Base-by-base conservation (phyloP, 495 filamentous ascomycete genomes). In the Tuber aestivum region DNA sequence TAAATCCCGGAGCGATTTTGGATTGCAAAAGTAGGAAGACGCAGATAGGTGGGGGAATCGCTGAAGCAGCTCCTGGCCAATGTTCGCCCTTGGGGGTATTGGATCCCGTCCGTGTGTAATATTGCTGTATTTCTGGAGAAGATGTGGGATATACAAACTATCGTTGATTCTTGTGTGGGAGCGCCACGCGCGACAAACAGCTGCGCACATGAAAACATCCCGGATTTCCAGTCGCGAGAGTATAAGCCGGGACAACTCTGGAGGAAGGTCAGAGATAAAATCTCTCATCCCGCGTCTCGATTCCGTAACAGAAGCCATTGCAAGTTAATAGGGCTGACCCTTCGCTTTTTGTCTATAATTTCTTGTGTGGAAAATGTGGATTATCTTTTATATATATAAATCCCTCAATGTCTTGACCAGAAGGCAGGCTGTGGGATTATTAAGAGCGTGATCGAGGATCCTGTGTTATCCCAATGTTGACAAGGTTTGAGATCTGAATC, bases 121-220 rank as follows among this genome's bases (percentile, higher is more conserved):
- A 50, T 73, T 79, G 16, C 76, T 79, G 45, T 79, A 79, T 75
- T 79, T 79, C 35, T 16, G 70, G 48, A 79, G 78, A 38, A 79
- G 73, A 40, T 79, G 78, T 7, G 78, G 61, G 72, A 79, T 45
- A 40, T 79, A 79, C 71, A 79, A 48, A 21, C 72, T 72, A 14
- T 79, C 78, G 40, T 79, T 77, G 78, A 75, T 40, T 20, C 75
- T 72, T 18, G 78, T 79, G 45, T 79, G 78, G 38, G 78, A 79
- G 70, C 76, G 76, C 78, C 78, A 79, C 71, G 78, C 78, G 18
- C 78, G 78, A 41, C 78, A 79, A 50, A 79, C 78, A 23, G 78
- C 77, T 21, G 78, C 78, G 61, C 78, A 79, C 75, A 45, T 79
- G 44, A 79, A 79, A 65, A 79, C 73, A 41, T 75, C 78, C 50